These are phyloP conservation scores for Aspergillus puulaauensis DNA, from an alignment of 2,329 filamentous ascomycete genomes.

Conservation along the genomic window DNA sequence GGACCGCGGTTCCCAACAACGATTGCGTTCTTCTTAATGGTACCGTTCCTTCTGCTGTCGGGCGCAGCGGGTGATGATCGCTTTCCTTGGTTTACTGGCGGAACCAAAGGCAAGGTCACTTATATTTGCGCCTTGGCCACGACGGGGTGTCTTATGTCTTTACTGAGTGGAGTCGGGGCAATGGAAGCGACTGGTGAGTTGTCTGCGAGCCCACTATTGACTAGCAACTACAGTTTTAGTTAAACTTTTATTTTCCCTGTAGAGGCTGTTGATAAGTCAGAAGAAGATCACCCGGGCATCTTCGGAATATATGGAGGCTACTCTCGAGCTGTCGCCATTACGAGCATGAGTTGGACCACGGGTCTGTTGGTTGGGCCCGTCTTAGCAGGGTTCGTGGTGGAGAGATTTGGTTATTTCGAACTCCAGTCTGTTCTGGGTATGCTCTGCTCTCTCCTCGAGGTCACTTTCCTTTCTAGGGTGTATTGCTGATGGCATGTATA, in stretches of 20 bases:
- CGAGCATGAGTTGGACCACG: background rate
- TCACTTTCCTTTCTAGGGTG: too few species aligned
- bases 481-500: background rate
- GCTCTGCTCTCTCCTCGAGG: too few species aligned
- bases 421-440: too few species aligned
- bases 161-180: background rate
- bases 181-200: background rate
- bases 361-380: too few species aligned
- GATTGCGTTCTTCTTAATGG: background rate
- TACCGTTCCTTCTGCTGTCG: background rate
- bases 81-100: background rate
- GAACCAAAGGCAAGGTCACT: background rate
- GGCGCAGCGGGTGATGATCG: background rate
- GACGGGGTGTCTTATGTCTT: background rate
- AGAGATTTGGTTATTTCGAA: too few species aligned
- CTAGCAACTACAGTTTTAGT: too few species aligned
- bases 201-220: too few species aligned
- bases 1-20: background rate
- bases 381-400: too few species aligned
- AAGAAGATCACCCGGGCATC: background rate
- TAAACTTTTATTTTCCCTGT: too few species aligned
- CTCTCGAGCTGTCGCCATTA: conserved; percentile 2
- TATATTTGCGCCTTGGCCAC: background rate
- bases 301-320: conserved; percentile 6
- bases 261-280: background rate